Evolutionary conservation across 2,329 filamentous ascomycete genomes (phyloP).

Genomic region (Nigrospora osmanthi): DNA sequence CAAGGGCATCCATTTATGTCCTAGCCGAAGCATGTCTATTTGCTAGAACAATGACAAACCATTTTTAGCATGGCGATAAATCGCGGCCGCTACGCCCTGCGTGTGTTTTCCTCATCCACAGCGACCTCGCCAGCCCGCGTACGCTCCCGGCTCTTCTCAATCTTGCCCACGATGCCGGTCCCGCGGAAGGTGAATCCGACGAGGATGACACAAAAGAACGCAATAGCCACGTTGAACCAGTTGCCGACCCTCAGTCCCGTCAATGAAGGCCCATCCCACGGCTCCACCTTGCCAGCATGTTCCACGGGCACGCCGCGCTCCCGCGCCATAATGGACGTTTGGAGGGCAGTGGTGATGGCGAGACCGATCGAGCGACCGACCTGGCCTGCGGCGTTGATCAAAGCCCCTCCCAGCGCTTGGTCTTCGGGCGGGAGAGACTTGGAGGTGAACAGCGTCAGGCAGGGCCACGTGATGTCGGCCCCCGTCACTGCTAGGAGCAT

Average conservation of each 20-base stretch:
- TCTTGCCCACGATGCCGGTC: conserved; percentile 43
- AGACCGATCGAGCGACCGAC: conserved; percentile 59
- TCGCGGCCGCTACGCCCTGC: no score
- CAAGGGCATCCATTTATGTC: no score
- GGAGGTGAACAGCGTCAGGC: conserved; percentile 58
- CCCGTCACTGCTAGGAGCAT: conserved; percentile 60
- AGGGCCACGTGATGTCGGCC: conserved; percentile 59
- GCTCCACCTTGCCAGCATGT: conserved; percentile 29
- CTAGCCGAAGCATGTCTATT: no score
- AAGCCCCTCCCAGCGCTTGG: conserved; percentile 59
- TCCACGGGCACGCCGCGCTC: conserved; percentile 34
- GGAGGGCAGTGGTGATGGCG: conserved; percentile 56
- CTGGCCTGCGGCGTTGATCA: conserved; percentile 60
- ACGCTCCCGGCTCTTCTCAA: conserved; percentile 7
- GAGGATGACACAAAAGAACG: conserved; percentile 31
- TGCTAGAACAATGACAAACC: no score
- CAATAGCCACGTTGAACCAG: conserved; percentile 45
- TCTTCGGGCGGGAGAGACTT: conserved; percentile 54
- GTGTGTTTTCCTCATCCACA: no score
- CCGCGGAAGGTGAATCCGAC: conserved; percentile 41
- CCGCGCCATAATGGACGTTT: conserved; percentile 51
- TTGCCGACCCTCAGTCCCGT: conserved; percentile 38
- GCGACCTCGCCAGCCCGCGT: no score
- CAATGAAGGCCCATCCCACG: conserved; percentile 38
- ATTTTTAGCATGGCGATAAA: no score